Evolutionary conservation across 495 filamentous ascomycete genomes (phyloP), one percentile per base, ranked within the genome.

Genomic region (Pseudomonodictys pantanalensis): DNA sequence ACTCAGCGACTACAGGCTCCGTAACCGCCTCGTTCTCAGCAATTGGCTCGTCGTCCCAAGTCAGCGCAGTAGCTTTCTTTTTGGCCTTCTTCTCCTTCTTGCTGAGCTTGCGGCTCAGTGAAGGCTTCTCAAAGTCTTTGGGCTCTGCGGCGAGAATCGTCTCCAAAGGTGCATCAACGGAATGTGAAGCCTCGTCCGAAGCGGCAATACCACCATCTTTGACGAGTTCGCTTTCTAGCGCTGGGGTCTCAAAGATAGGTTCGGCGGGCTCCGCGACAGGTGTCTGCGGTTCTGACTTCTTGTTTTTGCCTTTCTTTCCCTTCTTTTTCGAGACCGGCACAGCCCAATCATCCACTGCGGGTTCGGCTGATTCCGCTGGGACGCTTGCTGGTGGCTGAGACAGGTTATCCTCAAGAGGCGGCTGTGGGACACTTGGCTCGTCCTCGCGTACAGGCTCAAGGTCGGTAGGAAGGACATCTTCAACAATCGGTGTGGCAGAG

Each of bases 301-400:
- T 65, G 43, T 61, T 52, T 45, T 65, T 67, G 15, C 32, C 53
- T n/a, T 66, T 61, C 45, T 60, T 60, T 1, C 46, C 44, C 45
- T 64, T 54, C 32, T 60, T 60, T 28, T 46, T 63, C 26, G 60
- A 57, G 5, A 33, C n/a, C 17, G 46, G 44, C 42, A 41, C 3
- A 9, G 47, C 48, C 54, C 45, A 50, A 23, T 49, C 52, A 11
- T 55, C 43, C 22, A n/a, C 44, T 7, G 30, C 20, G 3, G 50
- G 1, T 15, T 52, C 10, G 17, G 39, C 26, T 25, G 28, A 33
- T 5, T 59, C 56, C 1, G 32, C 47, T 6, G 20, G 18, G 11
- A 30, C n/a, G 2, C 8, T 41, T 7, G 29, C 48, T 8, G 25
- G 0, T 17, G 25, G 28, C 17, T 35, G n/a, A 8, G 28, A 17